Evolutionary conservation across 2,329 filamentous ascomycete species (phyloP).

Genomic region (Fusarium dimerum): DNA sequence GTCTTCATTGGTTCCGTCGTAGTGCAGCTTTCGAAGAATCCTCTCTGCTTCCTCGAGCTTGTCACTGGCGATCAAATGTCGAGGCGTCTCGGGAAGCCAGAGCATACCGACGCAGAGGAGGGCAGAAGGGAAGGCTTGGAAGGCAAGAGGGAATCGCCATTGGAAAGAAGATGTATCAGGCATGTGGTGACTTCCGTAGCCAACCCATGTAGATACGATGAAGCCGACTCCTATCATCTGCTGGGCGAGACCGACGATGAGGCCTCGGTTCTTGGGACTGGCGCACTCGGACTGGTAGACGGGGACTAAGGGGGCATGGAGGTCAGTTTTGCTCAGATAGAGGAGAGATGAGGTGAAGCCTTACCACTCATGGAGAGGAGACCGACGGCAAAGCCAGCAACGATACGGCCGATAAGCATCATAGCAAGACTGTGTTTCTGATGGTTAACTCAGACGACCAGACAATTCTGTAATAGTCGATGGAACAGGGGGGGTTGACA

Average conservation of each 20-base stretch:
- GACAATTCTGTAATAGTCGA: no score
- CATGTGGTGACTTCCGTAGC: conserved; percentile 33
- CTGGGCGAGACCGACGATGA: conserved; percentile 56
- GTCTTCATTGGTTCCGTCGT: conserved; percentile 53
- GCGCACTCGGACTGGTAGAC: conserved; percentile 29
- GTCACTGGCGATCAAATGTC: conserved; percentile 36
- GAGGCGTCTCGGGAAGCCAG: conserved; percentile 28
- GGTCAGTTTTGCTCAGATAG: conserved; percentile 47
- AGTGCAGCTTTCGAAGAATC: conserved; percentile 50
- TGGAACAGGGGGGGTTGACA: conserved; percentile 25
- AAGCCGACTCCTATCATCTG: conserved; percentile 58
- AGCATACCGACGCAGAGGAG: conserved; percentile 24
- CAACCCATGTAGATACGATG: conserved; percentile 49
- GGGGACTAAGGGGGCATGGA: conserved; percentile 12
- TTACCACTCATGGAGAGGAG: conserved; percentile 43
- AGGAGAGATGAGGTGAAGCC: background rate
- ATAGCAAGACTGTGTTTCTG: conserved; percentile 17
- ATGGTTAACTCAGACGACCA: no score
- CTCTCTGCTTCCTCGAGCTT: conserved; percentile 42
- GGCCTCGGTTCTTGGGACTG: conserved; percentile 24
- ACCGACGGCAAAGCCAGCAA: conserved; percentile 27
- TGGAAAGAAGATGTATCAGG: conserved; percentile 33
- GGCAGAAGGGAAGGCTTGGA: conserved; percentile 24
- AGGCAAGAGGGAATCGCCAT: conserved; percentile 32
- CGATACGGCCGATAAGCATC: conserved; percentile 26